Base-by-base conservation (phyloP, 345 rosid species). In the Hibiscus syriacus region DNA sequence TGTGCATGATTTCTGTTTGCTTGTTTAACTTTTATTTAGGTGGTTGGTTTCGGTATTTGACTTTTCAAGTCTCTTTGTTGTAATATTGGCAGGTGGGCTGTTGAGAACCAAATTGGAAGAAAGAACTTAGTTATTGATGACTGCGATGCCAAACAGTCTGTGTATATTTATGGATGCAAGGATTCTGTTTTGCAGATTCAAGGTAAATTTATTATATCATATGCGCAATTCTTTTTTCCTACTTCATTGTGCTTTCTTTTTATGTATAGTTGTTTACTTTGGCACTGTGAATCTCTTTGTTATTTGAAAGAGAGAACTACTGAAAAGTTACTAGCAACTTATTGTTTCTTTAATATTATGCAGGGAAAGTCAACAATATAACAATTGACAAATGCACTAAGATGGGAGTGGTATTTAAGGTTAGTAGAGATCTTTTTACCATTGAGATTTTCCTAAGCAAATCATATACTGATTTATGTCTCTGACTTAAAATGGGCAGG, bases 341-440 rank as follows among this genome's bases (percentile, higher is more conserved):
- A 22, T 39, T 26, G 25, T 55, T 45, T 4, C 34, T 70, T 65
- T 58, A 49, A 41, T 64, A 70, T 73, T 82, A 62, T 84, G 77
- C 83, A 95, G 99, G 97, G 59, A 95, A 95, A 78, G 99, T 92
- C 54, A 95, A 95, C 79, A 95, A 92, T 78, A 92, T 95, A 78
- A 95, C 98, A 63, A 68, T 95, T 70, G 99, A 95, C 78, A 95
- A 90, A 75, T 95, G 97, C 84, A 81, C 92, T 55, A 95, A 95
- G 81, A 80, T 87, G 90, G 99, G 99, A 71, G 80, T 95, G 75
- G 90, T 90, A 43, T 95, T 95, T 78, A 70, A 66, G 81, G 99
- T 92, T 54, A 83, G 98, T 80, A 66, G 67, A 70, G 62, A 34
- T 68, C 70, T 39, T 36, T n/a, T 49, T 16, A 34, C 14, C 59